A percentile compares a stretch with the other conserved stretches of the same genome.
Conservation (phyloP, 345 rosid genomes). For the Eucalyptus leucophloia region DNA sequence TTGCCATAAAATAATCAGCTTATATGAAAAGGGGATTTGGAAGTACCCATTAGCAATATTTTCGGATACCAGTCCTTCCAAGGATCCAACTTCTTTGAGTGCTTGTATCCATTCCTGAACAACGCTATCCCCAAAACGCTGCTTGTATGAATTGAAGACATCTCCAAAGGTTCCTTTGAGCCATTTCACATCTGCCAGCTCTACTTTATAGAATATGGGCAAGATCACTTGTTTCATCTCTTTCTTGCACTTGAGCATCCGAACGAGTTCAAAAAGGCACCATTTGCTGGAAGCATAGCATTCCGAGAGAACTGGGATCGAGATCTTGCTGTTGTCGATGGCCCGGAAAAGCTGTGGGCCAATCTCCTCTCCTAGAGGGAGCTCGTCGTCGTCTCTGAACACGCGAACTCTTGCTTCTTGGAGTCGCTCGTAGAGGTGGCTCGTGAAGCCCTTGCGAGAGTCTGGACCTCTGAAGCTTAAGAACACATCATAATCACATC, state of each 20-base stretch:
- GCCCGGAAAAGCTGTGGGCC: background rate
- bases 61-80: background rate
- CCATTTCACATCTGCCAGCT: background rate
- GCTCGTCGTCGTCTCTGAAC: background rate
- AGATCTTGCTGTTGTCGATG: background rate
- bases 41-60: background rate
- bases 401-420: background rate
- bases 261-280: background rate
- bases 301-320: background rate
- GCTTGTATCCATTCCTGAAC: background rate
- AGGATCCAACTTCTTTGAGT: background rate
- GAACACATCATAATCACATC: background rate
- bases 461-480: background rate
- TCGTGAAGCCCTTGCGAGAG: background rate
- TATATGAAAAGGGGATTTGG: background rate
- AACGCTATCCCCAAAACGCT: background rate
- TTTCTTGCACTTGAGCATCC: background rate
- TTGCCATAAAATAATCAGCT: background rate
- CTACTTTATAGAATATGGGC: background rate
- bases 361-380: background rate
- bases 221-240: background rate
- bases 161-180: background rate
- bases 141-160: background rate
- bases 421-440: background rate
- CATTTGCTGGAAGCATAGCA: background rate